These are phyloP conservation scores for Yamadazyma siamensis DNA, from an alignment of 1,139 yeast species.

Conservation along the genomic window DNA sequence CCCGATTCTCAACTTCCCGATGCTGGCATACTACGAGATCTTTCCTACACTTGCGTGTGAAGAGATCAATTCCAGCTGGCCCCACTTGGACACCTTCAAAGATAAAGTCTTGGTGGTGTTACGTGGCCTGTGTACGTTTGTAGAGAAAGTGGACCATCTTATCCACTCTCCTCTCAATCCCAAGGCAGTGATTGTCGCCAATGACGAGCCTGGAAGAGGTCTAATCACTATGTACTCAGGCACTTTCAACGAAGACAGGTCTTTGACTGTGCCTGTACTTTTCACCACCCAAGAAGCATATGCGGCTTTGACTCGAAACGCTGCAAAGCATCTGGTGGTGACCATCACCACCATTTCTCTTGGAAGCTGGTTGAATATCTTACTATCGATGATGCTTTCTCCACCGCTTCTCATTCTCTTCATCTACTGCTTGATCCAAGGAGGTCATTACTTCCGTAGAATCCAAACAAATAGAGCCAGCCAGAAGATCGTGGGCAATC, in stretches of 20 bases:
- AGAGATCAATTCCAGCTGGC: constrained; percentile 7
- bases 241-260: constrained; percentile 36
- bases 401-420: constrained; percentile 42
- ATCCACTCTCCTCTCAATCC: constrained; percentile 29
- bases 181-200: constrained; percentile 35
- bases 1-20: constrained; percentile 26
- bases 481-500: constrained; percentile 31
- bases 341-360: constrained; percentile 31
- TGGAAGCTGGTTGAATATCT: constrained; percentile 39
- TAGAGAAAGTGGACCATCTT: constrained; percentile 33
- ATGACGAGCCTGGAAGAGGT: constrained; percentile 38
- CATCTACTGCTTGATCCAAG: constrained; percentile 31
- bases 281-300: constrained; percentile 41
- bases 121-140: constrained; percentile 45
- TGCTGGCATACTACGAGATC: constrained; percentile 23
- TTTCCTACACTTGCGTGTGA: constrained; percentile 32
- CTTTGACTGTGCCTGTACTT: constrained; percentile 32
- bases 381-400: constrained; percentile 40
- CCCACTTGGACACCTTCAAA: constrained; percentile 13
- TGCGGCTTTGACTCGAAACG: constrained; percentile 15
- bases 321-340: constrained; percentile 13
- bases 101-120: constrained; percentile 31
- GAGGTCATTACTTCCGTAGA: constrained; percentile 27
- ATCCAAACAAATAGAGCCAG: constrained; percentile 28
- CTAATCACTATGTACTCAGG: constrained; percentile 44